Conservation (phyloP, 129 eudicot species). For the Flaveria ramosissima region DNA sequence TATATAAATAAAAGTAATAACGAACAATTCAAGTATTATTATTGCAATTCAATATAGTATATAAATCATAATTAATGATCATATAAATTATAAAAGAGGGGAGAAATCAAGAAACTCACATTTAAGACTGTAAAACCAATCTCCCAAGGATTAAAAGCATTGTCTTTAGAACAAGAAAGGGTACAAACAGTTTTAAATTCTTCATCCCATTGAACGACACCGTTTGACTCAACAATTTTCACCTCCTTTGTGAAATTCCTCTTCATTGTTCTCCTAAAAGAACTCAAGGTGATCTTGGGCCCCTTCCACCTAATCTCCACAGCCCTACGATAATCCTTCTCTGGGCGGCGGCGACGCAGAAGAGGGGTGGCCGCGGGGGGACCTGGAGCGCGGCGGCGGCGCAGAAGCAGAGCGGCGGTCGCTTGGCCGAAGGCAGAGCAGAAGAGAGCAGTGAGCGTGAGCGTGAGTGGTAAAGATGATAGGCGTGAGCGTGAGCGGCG, state of each 20-base stretch:
- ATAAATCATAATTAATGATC: background rate
- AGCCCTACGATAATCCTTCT: conserved; percentile 38
- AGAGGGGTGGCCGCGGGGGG: too few species aligned
- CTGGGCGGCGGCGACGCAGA: conserved; percentile 24
- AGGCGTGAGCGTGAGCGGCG: too few species aligned
- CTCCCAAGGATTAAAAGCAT: conserved; percentile 87
- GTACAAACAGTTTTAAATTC: conserved; percentile 65
- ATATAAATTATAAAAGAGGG: too few species aligned
- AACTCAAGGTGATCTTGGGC: too few species aligned
- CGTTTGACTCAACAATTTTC: conserved; percentile 41
- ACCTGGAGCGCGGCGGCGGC: too few species aligned
- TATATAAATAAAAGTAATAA: too few species aligned
- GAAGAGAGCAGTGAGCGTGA: too few species aligned
- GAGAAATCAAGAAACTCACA: conserved; percentile 63
- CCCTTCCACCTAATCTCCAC: conserved; percentile 95
- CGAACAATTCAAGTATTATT: conserved; percentile 8
- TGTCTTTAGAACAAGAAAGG: conserved; percentile 70
- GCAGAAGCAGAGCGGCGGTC: too few species aligned
- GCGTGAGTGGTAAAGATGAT: too few species aligned
- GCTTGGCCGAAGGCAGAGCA: too few species aligned
- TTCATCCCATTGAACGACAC: conserved; percentile 79
- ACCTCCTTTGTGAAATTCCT: conserved; percentile 67
- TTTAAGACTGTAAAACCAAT: conserved; percentile 65
- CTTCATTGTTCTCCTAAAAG: conserved; percentile 67
- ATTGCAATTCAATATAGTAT: background rate